These are phyloP conservation scores for Saturnispora galanensis DNA, from an alignment of 805 yeast species.

Conservation along the genomic window DNA sequence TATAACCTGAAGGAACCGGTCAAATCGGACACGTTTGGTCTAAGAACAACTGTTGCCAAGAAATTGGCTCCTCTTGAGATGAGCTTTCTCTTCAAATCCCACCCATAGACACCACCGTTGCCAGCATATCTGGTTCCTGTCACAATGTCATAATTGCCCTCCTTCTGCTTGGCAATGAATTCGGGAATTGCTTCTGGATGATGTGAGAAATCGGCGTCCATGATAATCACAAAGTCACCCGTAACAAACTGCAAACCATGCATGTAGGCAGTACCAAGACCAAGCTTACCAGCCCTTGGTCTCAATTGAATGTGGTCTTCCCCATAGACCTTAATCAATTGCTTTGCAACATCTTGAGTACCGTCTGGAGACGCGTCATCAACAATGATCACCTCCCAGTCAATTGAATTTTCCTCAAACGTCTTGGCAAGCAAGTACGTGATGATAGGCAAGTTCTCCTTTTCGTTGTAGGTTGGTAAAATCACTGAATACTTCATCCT, in stretches of 20 bases:
- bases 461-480: slow-evolving; percentile 71
- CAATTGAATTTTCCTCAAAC: slow-evolving; percentile 42
- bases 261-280: slow-evolving; percentile 73
- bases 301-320: slow-evolving; percentile 49
- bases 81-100: slow-evolving; percentile 73
- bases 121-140: slow-evolving; percentile 64
- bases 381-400: slow-evolving; percentile 72
- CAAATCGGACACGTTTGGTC: slow-evolving; percentile 65
- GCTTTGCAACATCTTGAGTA: slow-evolving; percentile 61
- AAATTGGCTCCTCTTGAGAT: slow-evolving; percentile 76
- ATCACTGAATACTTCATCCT: slow-evolving; percentile 54
- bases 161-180: slow-evolving; percentile 56
- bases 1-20: slow-evolving; percentile 73
- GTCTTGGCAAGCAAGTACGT: slow-evolving; percentile 61
- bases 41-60: slow-evolving; percentile 58
- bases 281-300: slow-evolving; percentile 69
- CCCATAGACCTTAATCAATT: slow-evolving; percentile 49
- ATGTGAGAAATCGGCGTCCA: slow-evolving; percentile 81
- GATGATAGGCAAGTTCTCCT: slow-evolving; percentile 57
- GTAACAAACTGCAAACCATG: slow-evolving; percentile 64
- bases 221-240: slow-evolving; percentile 67
- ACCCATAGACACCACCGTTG: slow-evolving; percentile 74
- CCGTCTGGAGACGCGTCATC: slow-evolving; percentile 80
- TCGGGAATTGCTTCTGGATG: slow-evolving; percentile 74
- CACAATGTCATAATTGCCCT: slow-evolving; percentile 39